Percentiles rank a stretch among this genome's conserved stretches.
phyloP scores from a whole-genome alignment of 176 grass and related monocot species.

The Cenchrus fungigraminus region DNA sequence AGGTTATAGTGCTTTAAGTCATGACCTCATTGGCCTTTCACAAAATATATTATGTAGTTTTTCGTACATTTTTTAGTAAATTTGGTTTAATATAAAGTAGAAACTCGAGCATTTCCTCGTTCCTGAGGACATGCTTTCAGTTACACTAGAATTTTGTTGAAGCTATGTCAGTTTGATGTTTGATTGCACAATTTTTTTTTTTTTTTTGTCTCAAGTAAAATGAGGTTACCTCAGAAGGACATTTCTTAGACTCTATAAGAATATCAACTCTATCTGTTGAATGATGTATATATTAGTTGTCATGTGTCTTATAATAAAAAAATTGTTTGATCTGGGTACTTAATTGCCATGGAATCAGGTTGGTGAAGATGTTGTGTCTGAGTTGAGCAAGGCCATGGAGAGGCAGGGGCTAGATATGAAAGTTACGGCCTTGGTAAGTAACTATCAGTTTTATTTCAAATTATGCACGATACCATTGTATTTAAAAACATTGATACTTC shows the following conservation, averaged over 20 bases:
- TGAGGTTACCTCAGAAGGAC: slow-evolving; percentile 10
- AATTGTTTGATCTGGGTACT: slow-evolving; percentile 20
- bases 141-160: background rate
- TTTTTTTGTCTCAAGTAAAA: background rate
- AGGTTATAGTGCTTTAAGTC: background rate
- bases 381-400: slow-evolving; percentile 68
- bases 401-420: slow-evolving; percentile 75
- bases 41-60: slow-evolving; percentile 11
- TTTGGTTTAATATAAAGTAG: background rate
- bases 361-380: slow-evolving; percentile 66
- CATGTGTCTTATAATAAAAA: background rate
- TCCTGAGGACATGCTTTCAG: background rate
- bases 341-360: slow-evolving; percentile 47
- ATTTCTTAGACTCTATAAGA: slow-evolving; percentile 3
- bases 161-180: slow-evolving; percentile 2
- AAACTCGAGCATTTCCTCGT: background rate
- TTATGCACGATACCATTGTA: slow-evolving; percentile 10
- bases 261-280: slow-evolving; percentile 5
- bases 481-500: background rate
- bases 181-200: background rate
- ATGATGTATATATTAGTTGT: slow-evolving; percentile 13
- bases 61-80: background rate
- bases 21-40: background rate
- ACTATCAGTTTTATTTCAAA: background rate
- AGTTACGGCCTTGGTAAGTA: slow-evolving; percentile 68